Evolutionary conservation across 2,329 filamentous ascomycete species (phyloP).

Genomic region (Chrysoporthe deuterocubensis): DNA sequence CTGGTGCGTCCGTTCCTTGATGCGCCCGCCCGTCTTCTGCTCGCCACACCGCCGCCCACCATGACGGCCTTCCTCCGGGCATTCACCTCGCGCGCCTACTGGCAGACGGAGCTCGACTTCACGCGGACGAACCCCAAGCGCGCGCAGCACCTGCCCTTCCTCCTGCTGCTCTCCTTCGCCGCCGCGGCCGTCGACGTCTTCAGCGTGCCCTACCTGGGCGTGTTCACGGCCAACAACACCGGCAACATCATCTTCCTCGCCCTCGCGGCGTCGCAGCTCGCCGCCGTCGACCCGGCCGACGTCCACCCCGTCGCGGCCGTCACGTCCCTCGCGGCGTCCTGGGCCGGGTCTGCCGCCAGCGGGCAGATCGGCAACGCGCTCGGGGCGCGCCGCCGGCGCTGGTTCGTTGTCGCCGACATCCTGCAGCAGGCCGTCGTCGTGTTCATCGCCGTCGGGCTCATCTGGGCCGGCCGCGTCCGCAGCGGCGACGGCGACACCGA

Average conservation of each 20-base stretch:
- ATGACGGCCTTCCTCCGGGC: not conserved
- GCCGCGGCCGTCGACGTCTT: slow-evolving; percentile 24
- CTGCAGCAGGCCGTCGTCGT: slow-evolving; percentile 12
- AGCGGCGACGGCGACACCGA: slow-evolving; percentile 7
- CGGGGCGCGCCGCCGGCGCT: slow-evolving; percentile 7
- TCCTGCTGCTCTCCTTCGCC: slow-evolving; percentile 25
- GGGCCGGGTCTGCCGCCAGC: slow-evolving; percentile 15
- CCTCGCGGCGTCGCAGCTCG: slow-evolving; percentile 18
- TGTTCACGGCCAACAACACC: slow-evolving; percentile 22
- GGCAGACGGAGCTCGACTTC: slow-evolving; percentile 18
- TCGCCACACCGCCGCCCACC: not conserved
- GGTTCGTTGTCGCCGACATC: slow-evolving; percentile 15
- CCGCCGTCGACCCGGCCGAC: slow-evolving; percentile 11
- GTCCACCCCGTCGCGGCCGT: slow-evolving; percentile 15
- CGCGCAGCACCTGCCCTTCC: slow-evolving; percentile 25
- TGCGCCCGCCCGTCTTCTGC: too few relatives aligned
- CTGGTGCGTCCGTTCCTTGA: not conserved
- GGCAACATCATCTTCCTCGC: slow-evolving; percentile 20
- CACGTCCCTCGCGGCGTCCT: slow-evolving; percentile 16
- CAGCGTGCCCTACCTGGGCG: slow-evolving; percentile 20
- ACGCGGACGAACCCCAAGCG: slow-evolving; percentile 15
- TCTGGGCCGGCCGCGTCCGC: slow-evolving; percentile 8
- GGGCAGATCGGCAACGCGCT: slow-evolving; percentile 15
- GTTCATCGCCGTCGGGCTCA: slow-evolving; percentile 13
- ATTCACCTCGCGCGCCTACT: slow-evolving; percentile 6